phyloP scores from a whole-genome alignment of 345 rosid genomes.

The Gossypioides kirkii region DNA sequence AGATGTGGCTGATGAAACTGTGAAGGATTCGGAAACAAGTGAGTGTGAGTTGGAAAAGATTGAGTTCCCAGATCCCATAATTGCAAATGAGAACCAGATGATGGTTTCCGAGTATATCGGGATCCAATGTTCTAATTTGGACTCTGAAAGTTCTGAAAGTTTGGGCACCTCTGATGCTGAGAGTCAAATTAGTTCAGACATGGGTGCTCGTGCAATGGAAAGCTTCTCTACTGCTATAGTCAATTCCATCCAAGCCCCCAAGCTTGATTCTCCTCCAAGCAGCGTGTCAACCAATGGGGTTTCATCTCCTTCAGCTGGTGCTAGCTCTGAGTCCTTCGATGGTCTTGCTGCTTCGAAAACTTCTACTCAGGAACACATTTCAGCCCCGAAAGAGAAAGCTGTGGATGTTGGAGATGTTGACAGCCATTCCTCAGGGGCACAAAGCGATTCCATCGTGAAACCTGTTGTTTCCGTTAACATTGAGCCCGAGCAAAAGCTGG shows the following conservation, averaged over 20 bases:
- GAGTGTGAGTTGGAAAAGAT: constrained; percentile 74
- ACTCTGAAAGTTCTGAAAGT: constrained; percentile 65
- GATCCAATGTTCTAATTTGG: constrained; percentile 46
- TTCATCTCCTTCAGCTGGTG: constrained; percentile 63
- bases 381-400: constrained; percentile 37
- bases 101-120: constrained; percentile 93
- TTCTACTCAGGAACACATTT: constrained; percentile 38
- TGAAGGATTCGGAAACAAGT: constrained; percentile 37
- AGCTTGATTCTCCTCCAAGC: constrained; percentile 74
- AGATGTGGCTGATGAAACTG: constrained; percentile 33
- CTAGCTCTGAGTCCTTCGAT: constrained; percentile 52
- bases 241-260: constrained; percentile 44
- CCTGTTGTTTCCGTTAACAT: constrained; percentile 46
- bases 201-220: constrained; percentile 37
- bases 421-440: constrained; percentile 45
- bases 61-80: constrained; percentile 95
- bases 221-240: constrained; percentile 39
- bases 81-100: constrained; percentile 82
- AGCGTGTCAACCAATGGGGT: constrained; percentile 70
- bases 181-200: constrained; percentile 43
- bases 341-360: constrained; percentile 40
- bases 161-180: constrained; percentile 55
- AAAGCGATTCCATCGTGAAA: constrained; percentile 34
- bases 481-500: constrained; percentile 71
- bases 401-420: constrained; percentile 36